phyloP scores from a whole-genome alignment of 805 yeast species.

The Kodamaea kaohsiungensis region DNA sequence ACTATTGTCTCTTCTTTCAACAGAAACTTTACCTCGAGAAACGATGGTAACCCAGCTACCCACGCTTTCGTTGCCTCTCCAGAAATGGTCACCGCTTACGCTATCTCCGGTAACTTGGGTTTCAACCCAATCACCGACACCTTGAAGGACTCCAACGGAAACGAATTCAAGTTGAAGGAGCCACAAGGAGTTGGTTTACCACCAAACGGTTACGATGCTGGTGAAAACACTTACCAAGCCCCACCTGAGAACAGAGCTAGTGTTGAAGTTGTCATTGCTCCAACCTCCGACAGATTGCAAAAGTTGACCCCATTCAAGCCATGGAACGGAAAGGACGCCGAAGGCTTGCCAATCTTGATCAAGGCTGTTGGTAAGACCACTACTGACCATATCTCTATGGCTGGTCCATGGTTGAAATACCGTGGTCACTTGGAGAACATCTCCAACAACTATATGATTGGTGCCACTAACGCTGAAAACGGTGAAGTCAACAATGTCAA shows the following conservation, averaged over 20 bases:
- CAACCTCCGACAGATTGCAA: slow-evolving; percentile 96
- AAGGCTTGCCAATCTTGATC: slow-evolving; percentile 87
- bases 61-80: slow-evolving; percentile 98
- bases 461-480: slow-evolving; percentile 97
- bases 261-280: slow-evolving; percentile 75
- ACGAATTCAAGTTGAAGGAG: slow-evolving; percentile 83
- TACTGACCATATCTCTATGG: slow-evolving; percentile 99
- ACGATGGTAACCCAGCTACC: slow-evolving; percentile 97
- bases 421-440: slow-evolving; percentile 99
- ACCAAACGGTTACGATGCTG: slow-evolving; percentile 83
- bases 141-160: slow-evolving; percentile 84
- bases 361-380: slow-evolving; percentile 98
- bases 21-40: slow-evolving; percentile 97
- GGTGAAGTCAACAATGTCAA: slow-evolving; percentile 88
- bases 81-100: slow-evolving; percentile 92
- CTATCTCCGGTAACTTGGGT: slow-evolving; percentile 93
- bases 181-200: slow-evolving; percentile 94
- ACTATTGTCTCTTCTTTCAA: slow-evolving; percentile 96
- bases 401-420: slow-evolving; percentile 99
- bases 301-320: slow-evolving; percentile 88
- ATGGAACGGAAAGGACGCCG: slow-evolving; percentile 96
- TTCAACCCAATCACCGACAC: slow-evolving; percentile 95
- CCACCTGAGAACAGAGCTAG: slow-evolving; percentile 85
- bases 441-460: slow-evolving; percentile 98
- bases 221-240: slow-evolving; percentile 95